Conservation (phyloP, 805 yeast species). For the Grigorovia humatica region DNA sequence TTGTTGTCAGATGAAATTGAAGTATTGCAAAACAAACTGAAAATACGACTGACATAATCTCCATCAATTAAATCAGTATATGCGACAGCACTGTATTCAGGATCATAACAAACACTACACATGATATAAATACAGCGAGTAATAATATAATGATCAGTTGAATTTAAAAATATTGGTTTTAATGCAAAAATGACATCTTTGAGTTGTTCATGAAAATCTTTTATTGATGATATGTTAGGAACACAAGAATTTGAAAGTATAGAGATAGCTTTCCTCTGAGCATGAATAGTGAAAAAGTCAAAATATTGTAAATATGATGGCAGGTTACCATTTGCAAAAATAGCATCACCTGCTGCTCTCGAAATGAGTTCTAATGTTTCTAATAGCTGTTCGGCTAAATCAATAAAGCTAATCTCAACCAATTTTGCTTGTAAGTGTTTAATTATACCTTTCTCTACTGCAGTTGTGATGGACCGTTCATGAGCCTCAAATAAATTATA, state of each 20-base stretch:
- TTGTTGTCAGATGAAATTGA: slow-evolving; percentile 27
- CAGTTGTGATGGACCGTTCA: slow-evolving; percentile 49
- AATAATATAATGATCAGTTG: slow-evolving; percentile 36
- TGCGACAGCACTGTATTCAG: background rate
- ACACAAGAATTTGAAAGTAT: slow-evolving; percentile 67
- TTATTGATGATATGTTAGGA: slow-evolving; percentile 3
- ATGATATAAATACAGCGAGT: slow-evolving; percentile 15
- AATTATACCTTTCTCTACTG: slow-evolving; percentile 56
- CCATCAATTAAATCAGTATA: slow-evolving; percentile 12
- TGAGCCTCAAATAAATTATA: slow-evolving; percentile 72
- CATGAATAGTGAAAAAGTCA: slow-evolving; percentile 83
- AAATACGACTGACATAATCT: slow-evolving; percentile 28
- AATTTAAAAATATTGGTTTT: slow-evolving; percentile 41
- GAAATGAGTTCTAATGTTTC: slow-evolving; percentile 65
- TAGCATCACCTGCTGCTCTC: slow-evolving; percentile 38
- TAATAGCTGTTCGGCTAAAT: slow-evolving; percentile 83
- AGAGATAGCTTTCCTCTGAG: slow-evolving; percentile 70
- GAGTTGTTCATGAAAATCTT: slow-evolving; percentile 36
- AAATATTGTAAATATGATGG: slow-evolving; percentile 55
- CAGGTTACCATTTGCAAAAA: slow-evolving; percentile 53
- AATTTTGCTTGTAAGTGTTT: slow-evolving; percentile 56
- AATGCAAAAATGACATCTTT: slow-evolving; percentile 50
- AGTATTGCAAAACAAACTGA: slow-evolving; percentile 19
- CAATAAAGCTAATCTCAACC: slow-evolving; percentile 71
- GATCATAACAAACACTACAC: slow-evolving; percentile 19